phyloP scores from a whole-genome alignment of 441 rosid species.

The Pelargonium citronellum region DNA sequence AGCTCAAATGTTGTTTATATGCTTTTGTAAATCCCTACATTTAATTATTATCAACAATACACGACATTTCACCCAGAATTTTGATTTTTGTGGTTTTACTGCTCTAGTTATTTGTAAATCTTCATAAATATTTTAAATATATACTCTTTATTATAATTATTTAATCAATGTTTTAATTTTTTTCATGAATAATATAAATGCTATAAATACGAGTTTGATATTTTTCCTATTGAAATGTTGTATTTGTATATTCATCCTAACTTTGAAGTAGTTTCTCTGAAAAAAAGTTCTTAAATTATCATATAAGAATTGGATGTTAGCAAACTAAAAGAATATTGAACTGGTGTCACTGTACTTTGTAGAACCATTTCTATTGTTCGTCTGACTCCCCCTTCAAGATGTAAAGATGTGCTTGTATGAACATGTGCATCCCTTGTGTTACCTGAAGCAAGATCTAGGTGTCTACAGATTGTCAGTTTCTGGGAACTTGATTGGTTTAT shows the following conservation, averaged over 20 bases:
- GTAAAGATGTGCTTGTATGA: not conserved
- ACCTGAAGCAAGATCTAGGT: not conserved
- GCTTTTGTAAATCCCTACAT: not conserved
- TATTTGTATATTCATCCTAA: not conserved
- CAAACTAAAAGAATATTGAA: not conserved
- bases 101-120: not conserved
- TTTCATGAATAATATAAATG: too few species aligned
- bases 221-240: too few species aligned
- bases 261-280: not conserved
- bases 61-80: not conserved
- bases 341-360: not conserved
- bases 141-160: not conserved
- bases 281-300: not conserved
- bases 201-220: too few species aligned
- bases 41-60: not conserved
- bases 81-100: not conserved
- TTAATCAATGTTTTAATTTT: too few species aligned
- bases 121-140: not conserved
- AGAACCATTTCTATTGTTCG: not conserved
- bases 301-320: not conserved
- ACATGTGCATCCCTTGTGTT: not conserved
- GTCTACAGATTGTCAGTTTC: not conserved
- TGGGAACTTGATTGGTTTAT: conserved; percentile 1
- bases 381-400: not conserved
- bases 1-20: not conserved